Percentiles rank a stretch among this genome's conserved stretches.
phyloP scores from a whole-genome alignment of 768 basidiomycete genomes.

The Hericium coralloides region DNA sequence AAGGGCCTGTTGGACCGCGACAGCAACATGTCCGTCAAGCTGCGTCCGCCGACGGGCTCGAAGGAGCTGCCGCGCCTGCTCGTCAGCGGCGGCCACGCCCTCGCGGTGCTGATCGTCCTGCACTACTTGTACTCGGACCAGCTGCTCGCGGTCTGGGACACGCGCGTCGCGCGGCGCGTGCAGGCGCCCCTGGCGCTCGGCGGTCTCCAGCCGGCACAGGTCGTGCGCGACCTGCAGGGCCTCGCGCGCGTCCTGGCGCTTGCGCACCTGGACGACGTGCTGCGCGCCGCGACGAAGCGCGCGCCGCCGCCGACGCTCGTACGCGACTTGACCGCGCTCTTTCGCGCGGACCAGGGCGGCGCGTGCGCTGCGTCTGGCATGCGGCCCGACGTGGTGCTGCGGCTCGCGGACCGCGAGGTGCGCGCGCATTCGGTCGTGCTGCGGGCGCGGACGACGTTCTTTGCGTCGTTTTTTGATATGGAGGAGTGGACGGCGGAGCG shows the following conservation, averaged over 20 bases:
- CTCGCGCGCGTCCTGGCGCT: conserved; percentile 57
- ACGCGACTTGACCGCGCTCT: conserved; percentile 42
- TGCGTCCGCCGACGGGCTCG: background rate
- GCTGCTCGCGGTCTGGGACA: conserved; percentile 78
- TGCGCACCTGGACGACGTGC: conserved; percentile 37
- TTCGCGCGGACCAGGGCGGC: conserved; percentile 26
- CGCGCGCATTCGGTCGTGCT: conserved; percentile 65
- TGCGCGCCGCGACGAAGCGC: conserved; percentile 57
- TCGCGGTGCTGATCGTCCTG: conserved; percentile 67
- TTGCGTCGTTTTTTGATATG: conserved; percentile 76
- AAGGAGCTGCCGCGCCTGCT: conserved; percentile 22
- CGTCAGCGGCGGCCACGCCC: conserved; percentile 48
- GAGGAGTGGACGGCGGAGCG: conserved; percentile 70
- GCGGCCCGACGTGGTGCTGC: conserved; percentile 61
- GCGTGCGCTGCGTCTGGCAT: conserved; percentile 20
- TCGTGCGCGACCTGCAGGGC: conserved; percentile 55
- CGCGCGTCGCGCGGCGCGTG: conserved; percentile 41
- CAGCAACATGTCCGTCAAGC: conserved; percentile 16
- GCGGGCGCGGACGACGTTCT: conserved; percentile 78
- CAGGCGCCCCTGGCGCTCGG: conserved; percentile 29
- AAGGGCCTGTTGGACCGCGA: conserved; percentile 5
- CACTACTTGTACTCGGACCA: conserved; percentile 87
- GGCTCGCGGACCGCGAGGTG: conserved; percentile 58
- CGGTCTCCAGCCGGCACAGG: conserved; percentile 33
- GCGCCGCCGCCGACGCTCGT: conserved; percentile 38